phyloP scores from a whole-genome alignment of 345 rosid species.

The Viola odorata region DNA sequence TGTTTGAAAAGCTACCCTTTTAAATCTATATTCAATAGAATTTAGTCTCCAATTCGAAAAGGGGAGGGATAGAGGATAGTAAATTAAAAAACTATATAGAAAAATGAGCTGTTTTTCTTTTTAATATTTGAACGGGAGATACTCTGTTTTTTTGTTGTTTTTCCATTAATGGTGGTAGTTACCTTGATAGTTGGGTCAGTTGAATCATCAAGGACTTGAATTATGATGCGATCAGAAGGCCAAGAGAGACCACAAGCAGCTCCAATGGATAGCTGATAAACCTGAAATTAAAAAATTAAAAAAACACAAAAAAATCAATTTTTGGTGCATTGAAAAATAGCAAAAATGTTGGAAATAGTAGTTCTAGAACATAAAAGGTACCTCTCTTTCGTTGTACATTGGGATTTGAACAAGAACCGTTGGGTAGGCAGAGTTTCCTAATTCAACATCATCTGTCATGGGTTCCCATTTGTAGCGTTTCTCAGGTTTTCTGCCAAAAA shows the following conservation, averaged over 20 bases:
- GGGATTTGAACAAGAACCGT: slow-evolving; percentile 95
- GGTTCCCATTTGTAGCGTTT: slow-evolving; percentile 74
- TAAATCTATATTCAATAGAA: too few species aligned
- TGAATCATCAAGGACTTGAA: slow-evolving; percentile 94
- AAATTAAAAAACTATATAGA: not conserved
- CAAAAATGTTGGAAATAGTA: not conserved
- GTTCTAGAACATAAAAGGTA: not conserved
- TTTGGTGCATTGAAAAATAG: not conserved
- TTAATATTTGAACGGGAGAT: too few species aligned
- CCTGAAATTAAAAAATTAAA: not conserved
- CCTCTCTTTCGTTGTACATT: slow-evolving; percentile 97
- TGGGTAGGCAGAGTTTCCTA: slow-evolving; percentile 78
- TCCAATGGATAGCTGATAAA: slow-evolving; percentile 41
- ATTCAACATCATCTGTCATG: slow-evolving; percentile 78
- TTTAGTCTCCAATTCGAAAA: too few species aligned
- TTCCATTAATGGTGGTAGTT: not conserved
- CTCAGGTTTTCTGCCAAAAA: slow-evolving; percentile 77
- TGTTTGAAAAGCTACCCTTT: too few species aligned
- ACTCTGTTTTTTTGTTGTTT: too few species aligned
- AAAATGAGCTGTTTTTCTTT: not conserved
- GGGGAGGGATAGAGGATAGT: too few species aligned
- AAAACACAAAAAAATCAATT: not conserved
- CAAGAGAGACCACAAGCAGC: slow-evolving; percentile 97
- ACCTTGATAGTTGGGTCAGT: slow-evolving; percentile 87
- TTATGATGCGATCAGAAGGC: slow-evolving; percentile 85